Evolutionary conservation across 169 alveolate genomes (phyloP).

Genomic region (Cystoisospora suis): DNA sequence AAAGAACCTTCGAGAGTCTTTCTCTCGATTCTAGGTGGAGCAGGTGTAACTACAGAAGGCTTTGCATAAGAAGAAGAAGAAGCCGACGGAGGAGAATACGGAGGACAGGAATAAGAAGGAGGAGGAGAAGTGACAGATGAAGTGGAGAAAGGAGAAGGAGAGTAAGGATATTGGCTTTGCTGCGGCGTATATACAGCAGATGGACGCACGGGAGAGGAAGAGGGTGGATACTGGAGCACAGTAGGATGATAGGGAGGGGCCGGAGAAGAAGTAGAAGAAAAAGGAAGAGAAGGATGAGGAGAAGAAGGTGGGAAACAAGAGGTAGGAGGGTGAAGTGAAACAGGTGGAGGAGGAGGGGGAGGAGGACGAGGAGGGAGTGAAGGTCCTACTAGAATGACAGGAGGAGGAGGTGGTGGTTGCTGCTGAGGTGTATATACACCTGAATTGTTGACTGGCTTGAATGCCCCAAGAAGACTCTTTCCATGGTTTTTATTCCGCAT

Average conservation of each 20-base stretch:
- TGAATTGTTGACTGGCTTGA: no score
- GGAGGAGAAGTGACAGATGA: not conserved
- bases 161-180: no score
- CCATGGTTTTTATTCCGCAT: no score
- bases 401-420: conserved; percentile 17
- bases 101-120: not conserved
- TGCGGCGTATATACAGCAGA: not conserved
- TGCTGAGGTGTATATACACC: not conserved
- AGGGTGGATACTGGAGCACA: not conserved
- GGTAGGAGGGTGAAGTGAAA: not conserved
- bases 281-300: not conserved
- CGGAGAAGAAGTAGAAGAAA: not conserved
- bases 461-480: no score
- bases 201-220: not conserved
- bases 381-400: not conserved
- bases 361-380: not conserved
- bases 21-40: not conserved
- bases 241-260: not conserved
- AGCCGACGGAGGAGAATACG: not conserved
- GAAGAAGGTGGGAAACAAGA: not conserved
- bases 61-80: not conserved
- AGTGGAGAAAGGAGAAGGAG: not conserved
- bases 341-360: not conserved
- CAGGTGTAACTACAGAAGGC: not conserved
- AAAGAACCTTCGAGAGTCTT: not conserved